Evolutionary conservation across 768 basidiomycete species (phyloP).

Genomic region (Cystobasidium onofrii): DNA sequence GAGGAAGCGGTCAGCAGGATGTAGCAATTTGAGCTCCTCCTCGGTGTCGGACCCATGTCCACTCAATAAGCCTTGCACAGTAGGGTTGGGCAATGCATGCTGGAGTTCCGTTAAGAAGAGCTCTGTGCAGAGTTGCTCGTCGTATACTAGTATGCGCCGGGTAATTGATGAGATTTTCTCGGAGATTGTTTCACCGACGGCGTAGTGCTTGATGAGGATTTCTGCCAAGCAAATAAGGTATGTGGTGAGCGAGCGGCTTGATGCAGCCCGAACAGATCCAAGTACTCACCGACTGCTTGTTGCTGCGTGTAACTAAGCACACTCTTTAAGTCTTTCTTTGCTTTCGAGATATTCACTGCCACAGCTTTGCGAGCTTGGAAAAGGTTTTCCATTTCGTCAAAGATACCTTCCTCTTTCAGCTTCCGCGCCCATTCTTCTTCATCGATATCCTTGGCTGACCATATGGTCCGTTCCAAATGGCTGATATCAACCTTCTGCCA

Average conservation of each 20-base stretch:
- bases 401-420: constrained; percentile 74
- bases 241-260: not conserved
- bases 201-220: constrained; percentile 31
- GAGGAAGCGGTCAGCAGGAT: constrained; percentile 91
- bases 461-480: constrained; percentile 73
- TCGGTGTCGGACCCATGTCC: constrained; percentile 77
- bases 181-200: constrained; percentile 25
- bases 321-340: constrained; percentile 79
- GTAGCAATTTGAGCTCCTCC: constrained; percentile 77
- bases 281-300: constrained; percentile 75
- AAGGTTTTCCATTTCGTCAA: constrained; percentile 93
- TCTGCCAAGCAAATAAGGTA: constrained; percentile 24
- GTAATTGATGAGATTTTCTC: constrained; percentile 30
- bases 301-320: constrained; percentile 83
- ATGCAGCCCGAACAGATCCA: not conserved
- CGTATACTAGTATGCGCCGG: constrained; percentile 65
- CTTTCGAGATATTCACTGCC: constrained; percentile 58
- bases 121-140: constrained; percentile 75
- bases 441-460: constrained; percentile 46
- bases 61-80: constrained; percentile 85
- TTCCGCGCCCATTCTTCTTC: constrained; percentile 58
- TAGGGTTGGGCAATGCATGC: constrained; percentile 78
- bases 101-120: constrained; percentile 82
- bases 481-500: constrained; percentile 97
- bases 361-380: constrained; percentile 90